Evolutionary conservation across 441 rosid species (phyloP).

Genomic region (Pelargonium cotyledonis): DNA sequence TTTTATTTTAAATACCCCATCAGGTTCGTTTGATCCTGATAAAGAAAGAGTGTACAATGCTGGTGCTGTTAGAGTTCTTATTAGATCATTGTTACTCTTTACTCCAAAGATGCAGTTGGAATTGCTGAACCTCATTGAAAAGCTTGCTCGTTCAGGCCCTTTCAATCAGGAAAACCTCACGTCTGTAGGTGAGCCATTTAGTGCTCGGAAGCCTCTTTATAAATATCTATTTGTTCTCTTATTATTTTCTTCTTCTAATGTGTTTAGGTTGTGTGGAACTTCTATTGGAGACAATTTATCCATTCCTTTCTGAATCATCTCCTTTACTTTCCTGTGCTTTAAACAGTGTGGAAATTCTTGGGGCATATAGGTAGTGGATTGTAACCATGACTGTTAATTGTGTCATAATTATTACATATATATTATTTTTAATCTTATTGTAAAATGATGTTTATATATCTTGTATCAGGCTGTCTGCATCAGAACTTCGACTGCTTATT

Average conservation of each 20-base stretch:
- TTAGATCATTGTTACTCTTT: slow-evolving; percentile 84
- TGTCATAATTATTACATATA: not conserved
- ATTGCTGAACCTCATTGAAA: slow-evolving; percentile 70
- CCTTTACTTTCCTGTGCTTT: slow-evolving; percentile 70
- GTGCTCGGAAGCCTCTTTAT: slow-evolving; percentile 6
- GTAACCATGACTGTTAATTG: not conserved
- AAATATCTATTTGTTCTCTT: slow-evolving; percentile 20
- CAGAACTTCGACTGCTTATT: slow-evolving; percentile 81
- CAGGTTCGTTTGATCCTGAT: slow-evolving; percentile 66
- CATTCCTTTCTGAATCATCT: slow-evolving; percentile 87
- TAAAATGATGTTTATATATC: slow-evolving; percentile 24
- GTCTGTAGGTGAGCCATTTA: slow-evolving; percentile 66
- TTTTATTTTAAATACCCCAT: slow-evolving; percentile 52
- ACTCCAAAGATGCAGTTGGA: slow-evolving; percentile 95
- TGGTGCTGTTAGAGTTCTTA: slow-evolving; percentile 80
- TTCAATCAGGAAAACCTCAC: slow-evolving; percentile 97
- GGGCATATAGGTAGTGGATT: slow-evolving; percentile 79
- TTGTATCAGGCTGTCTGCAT: slow-evolving; percentile 81
- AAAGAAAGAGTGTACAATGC: slow-evolving; percentile 90
- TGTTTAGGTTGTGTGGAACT: slow-evolving; percentile 92
- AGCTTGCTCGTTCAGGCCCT: slow-evolving; percentile 86
- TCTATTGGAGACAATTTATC: slow-evolving; percentile 83
- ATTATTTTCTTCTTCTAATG: slow-evolving; percentile 16
- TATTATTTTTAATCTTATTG: slow-evolving; percentile 15
- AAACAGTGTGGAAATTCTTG: slow-evolving; percentile 97